Base-by-base conservation (phyloP, 768 basidiomycete genomes). In the Kondoa subrosea region DNA sequence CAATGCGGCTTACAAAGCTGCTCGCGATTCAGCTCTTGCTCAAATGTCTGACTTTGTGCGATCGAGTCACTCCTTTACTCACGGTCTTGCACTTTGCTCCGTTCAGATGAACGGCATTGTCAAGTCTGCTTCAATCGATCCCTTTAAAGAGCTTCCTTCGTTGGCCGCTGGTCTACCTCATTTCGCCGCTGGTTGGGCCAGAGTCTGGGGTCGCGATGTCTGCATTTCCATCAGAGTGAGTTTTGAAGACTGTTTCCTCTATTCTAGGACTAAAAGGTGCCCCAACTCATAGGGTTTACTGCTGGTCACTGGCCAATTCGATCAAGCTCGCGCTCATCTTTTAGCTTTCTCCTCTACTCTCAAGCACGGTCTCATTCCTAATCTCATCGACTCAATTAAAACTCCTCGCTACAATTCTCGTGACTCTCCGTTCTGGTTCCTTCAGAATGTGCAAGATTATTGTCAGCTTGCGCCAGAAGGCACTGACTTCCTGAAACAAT, bases 391-490 rank as follows among this genome's bases (percentile, higher is more conserved):
- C 26, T 62, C 61, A 1, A 25, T 61, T 26, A 71, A 70, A 25
- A 70, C 73, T 21, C 74, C 74, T 30, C 68, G 74, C 14, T 92
- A 91, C 77, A 97, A 97, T 77, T 97, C 90, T 2, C 86, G 95
- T 65, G 95, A 99, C 76, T 91, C 90, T 4, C 93, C 95, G 2
- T 97, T 92, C 93, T 97, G 91, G 90, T 93, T 97, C 88, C 76
- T 96, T 68, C 93, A 99, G 76, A 95, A 88, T 75, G 95, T 99
- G 66, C 95, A 97, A 74, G 91, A 97, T 76, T 97, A 96, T 76
- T 85, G 84, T 26, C 79, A 78, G 59, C 85, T 81, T 76, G 89
- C 87, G 0, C 92, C 95, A 0, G 86, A 90, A 70, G 95, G 95
- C 0, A 74, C 87, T 31, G 79, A 84, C 0, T 82, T 97, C 67